Conservation (phyloP, 2,329 filamentous ascomycete species). For the Trichoderma sp. region DNA sequence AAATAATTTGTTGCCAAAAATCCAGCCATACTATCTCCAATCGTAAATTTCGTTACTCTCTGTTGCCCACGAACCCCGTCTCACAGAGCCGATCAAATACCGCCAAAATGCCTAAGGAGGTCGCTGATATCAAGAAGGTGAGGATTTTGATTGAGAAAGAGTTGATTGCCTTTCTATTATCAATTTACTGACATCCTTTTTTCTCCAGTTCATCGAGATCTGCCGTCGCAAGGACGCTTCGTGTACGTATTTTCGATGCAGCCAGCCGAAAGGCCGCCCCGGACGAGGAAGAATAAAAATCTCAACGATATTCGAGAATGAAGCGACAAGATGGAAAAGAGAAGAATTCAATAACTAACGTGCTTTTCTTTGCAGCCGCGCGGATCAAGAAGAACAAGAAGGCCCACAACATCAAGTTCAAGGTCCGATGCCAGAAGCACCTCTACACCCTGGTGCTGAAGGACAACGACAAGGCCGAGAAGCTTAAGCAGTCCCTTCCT, state of each 20-base stretch:
- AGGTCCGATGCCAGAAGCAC: constrained; percentile 96
- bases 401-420: constrained; percentile 97
- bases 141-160: constrained; percentile 27
- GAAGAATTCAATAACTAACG: constrained; percentile 35
- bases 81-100: constrained; percentile 40
- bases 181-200: constrained; percentile 37
- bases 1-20: constrained; percentile 33
- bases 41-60: constrained; percentile 24
- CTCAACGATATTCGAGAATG: neutral
- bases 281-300: constrained; percentile 1
- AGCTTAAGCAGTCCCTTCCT: constrained; percentile 98
- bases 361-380: constrained; percentile 60
- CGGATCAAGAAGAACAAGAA: constrained; percentile 96
- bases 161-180: neutral
- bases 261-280: constrained; percentile 3
- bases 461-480: constrained; percentile 99
- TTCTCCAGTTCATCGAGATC: constrained; percentile 96
- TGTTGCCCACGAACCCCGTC: constrained; percentile 28
- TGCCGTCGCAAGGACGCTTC: constrained; percentile 99
- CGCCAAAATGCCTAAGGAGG: constrained; percentile 95
- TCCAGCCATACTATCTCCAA: constrained; percentile 27
- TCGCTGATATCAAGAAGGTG: constrained; percentile 94
- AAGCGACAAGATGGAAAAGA: constrained; percentile 5
- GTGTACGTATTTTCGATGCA: constrained; percentile 66
- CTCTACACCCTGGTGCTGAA: constrained; percentile 98